Evolutionary conservation across 139 green algal genomes (phyloP), one percentile per base, ranked within the genome.

Genomic region (Pseudopediastrum boryanum): DNA sequence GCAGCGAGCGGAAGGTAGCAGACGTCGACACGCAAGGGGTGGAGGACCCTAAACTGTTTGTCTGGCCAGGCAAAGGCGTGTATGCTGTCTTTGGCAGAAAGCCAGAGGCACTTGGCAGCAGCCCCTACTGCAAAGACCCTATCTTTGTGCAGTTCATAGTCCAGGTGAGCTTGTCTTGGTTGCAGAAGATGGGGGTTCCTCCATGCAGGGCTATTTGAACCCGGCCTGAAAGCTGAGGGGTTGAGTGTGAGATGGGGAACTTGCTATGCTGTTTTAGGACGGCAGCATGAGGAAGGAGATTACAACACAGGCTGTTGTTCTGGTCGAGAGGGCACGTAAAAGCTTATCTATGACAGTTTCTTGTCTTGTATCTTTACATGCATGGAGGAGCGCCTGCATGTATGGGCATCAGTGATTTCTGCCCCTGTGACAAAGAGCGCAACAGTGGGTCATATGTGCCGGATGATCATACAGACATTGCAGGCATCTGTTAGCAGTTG

Each of bases 111-210:
- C 63, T 81, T 19, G 75, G 75, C 4, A 64, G 63, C 1, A 62
- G 33, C 2, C 75, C 62, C 25, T 81, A 81, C 38, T 75, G 75
- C 75, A 75, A 65, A 50, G 63, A 81, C 75, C 75, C 75, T 29
- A 67, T 81, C 19, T 81, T 81, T 38, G 75, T 81, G 62, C 75
- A 81, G 75, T 81, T 81, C 16, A 9, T 81, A 6, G 75, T 81
- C 63, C 75, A 81, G 75, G 75, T 75, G 36, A 4, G 59, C 5
- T 19, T 4, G 63, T 16, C 5, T n/a, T n/a, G n/a, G n/a, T n/a
- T n/a, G n/a, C n/a, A n/a, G 16, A 25, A 9, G 54, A 8, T 8
- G 21, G 54, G 25, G 16, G 16, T 19, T 10, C 10, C 13, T 44
- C 31, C 3, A 29, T 43, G 31, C 52, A 62, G 7, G 8, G 4